A percentile compares a stretch with the other conserved stretches of the same genome.
Conservation (phyloP, 2,329 filamentous ascomycete genomes). For the Thelonectria olida region DNA sequence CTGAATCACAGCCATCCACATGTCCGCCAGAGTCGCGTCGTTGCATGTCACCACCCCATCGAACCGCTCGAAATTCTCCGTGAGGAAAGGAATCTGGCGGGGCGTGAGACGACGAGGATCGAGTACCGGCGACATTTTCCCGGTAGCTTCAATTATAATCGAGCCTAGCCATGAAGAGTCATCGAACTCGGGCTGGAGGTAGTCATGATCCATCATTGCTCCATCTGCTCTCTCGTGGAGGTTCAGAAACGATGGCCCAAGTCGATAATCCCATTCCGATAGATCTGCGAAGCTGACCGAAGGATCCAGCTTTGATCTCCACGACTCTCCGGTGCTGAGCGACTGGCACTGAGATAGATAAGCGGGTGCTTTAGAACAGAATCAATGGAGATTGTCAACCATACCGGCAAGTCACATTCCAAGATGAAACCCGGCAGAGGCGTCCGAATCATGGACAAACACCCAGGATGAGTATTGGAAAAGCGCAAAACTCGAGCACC, state of each 20-base stretch:
- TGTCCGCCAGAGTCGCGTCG: neutral
- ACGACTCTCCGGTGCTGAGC: slow-evolving; percentile 1
- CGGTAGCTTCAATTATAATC: neutral
- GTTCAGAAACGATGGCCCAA: slow-evolving; percentile 14
- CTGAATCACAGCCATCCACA: slow-evolving; percentile 5
- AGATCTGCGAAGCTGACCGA: neutral
- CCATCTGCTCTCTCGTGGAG: slow-evolving; percentile 8
- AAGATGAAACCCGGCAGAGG: slow-evolving; percentile 4
- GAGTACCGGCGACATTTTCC: slow-evolving; percentile 17
- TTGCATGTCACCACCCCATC: slow-evolving; percentile 7
- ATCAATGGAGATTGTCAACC: too few relatives aligned
- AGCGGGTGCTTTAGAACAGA: too few relatives aligned
- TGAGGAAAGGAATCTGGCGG: slow-evolving; percentile 7
- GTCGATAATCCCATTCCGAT: slow-evolving; percentile 17
- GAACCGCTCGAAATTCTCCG: slow-evolving; percentile 5
- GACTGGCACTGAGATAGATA: neutral
- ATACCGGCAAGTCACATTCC: slow-evolving; percentile 9
- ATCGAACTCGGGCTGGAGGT: slow-evolving; percentile 3
- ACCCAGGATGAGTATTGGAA: slow-evolving; percentile 12
- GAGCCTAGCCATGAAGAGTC: slow-evolving; percentile 4
- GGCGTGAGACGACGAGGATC: slow-evolving; percentile 8
- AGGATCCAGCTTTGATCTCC: slow-evolving; percentile 8
- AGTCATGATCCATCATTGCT: neutral
- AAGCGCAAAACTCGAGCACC: slow-evolving; percentile 14
- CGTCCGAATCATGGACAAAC: slow-evolving; percentile 12